Conservation (phyloP, 768 basidiomycete species). For the Mycena capillaripes region DNA sequence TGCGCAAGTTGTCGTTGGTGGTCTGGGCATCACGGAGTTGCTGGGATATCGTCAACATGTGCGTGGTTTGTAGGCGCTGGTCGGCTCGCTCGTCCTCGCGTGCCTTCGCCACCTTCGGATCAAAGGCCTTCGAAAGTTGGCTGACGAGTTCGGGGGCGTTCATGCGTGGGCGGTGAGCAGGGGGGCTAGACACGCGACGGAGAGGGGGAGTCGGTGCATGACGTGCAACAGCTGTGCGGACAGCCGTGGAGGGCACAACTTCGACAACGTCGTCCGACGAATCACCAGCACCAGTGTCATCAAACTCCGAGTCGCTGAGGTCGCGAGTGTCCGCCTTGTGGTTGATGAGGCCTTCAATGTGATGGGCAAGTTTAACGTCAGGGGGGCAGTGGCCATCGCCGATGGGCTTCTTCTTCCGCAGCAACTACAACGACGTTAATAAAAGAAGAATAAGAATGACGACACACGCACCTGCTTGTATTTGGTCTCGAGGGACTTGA, state of each 20-base stretch:
- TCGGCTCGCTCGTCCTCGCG: neutral
- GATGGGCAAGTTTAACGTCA: neutral
- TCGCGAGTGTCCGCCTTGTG: neutral
- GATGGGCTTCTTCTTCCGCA: neutral
- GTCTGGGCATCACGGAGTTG: conserved; percentile 43
- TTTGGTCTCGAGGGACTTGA: neutral
- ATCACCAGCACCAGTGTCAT: neutral
- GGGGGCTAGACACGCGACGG: neutral
- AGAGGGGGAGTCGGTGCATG: neutral
- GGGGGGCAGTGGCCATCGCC: neutral
- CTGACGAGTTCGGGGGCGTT: neutral
- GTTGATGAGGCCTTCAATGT: neutral
- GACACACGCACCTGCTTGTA: neutral
- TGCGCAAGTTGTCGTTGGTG: conserved; percentile 36
- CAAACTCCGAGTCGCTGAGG: neutral
- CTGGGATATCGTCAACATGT: neutral
- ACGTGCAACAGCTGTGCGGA: neutral
- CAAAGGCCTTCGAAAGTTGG: neutral
- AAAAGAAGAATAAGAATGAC: neutral
- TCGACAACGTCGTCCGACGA: neutral
- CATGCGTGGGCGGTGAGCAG: neutral
- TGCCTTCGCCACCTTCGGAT: neutral
- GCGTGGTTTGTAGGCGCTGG: neutral
- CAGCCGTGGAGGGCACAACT: neutral
- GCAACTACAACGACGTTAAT: neutral